Percentiles rank a stretch among this genome's conserved stretches.
Conservation (phyloP, 2,329 filamentous ascomycete species). For the Colletotrichum siamense region DNA sequence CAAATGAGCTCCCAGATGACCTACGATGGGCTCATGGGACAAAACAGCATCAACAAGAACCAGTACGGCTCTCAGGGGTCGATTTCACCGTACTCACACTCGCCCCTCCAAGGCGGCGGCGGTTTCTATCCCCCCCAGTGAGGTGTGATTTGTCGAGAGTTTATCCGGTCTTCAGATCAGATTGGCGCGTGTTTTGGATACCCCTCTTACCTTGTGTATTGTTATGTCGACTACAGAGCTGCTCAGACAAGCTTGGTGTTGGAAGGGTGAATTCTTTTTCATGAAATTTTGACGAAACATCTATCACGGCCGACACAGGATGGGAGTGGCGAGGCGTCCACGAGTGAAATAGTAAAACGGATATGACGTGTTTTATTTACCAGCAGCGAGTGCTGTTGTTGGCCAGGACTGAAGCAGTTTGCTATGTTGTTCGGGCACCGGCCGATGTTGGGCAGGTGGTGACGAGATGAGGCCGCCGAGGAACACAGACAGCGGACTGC, state of each 20-base stretch:
- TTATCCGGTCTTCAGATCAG: not conserved
- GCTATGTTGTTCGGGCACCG: not conserved
- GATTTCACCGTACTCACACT: constrained; percentile 47
- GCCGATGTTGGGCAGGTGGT: not conserved
- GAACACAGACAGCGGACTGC: not conserved
- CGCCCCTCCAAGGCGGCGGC: constrained; percentile 42
- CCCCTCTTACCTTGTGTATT: constrained; percentile 1
- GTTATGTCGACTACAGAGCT: not conserved
- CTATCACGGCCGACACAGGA: not conserved
- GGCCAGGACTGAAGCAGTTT: not conserved
- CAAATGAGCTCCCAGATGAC: constrained; percentile 27
- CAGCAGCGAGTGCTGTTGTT: not conserved
- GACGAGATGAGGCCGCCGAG: not conserved
- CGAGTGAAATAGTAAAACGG: not conserved
- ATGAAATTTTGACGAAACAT: not conserved
- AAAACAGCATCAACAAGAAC: constrained; percentile 31
- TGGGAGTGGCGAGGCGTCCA: not conserved
- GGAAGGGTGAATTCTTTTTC: not conserved
- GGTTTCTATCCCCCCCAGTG: constrained; percentile 37
- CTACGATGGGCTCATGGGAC: constrained; percentile 38
- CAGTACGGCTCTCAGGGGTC: constrained; percentile 47
- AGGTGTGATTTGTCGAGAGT: not conserved
- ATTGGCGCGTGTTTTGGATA: constrained; percentile 8
- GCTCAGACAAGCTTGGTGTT: not conserved
- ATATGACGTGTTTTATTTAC: not conserved